Percentiles rank a stretch among this genome's conserved stretches.
These are phyloP conservation scores for Fonsecaea pugnacius DNA, from an alignment of 2,329 filamentous ascomycete genomes.

Conservation along the genomic window DNA sequence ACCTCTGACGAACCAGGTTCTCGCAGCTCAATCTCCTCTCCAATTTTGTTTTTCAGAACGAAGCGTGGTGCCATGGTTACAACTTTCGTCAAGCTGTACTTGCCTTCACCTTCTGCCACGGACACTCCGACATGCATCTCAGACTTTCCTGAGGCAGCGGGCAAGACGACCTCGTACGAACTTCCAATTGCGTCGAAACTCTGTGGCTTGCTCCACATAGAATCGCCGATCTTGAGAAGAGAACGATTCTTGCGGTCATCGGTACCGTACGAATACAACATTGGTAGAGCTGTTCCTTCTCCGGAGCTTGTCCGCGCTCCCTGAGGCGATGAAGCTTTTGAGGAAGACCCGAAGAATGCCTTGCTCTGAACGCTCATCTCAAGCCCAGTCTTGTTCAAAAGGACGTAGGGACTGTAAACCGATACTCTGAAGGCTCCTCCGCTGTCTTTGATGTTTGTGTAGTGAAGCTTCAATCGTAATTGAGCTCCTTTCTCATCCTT, in stretches of 20 bases:
- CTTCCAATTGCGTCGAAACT: constrained; percentile 98
- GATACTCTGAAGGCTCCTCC: constrained; percentile 96
- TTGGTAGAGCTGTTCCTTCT: constrained; percentile 72
- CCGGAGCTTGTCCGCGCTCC: constrained; percentile 61
- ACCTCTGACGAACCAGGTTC: constrained; percentile 90
- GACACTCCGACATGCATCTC: constrained; percentile 93
- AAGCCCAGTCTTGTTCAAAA: constrained; percentile 93
- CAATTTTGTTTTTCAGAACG: constrained; percentile 89
- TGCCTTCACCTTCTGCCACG: constrained; percentile 87
- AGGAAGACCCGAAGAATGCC: constrained; percentile 79
- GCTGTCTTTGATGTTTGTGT: constrained; percentile 85
- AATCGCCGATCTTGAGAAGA: constrained; percentile 83
- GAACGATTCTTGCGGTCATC: constrained; percentile 92
- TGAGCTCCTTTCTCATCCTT: constrained; percentile 83
- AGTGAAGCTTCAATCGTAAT: constrained; percentile 83
- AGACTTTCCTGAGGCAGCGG: constrained; percentile 69
- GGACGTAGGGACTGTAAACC: constrained; percentile 90
- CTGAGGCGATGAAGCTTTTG: constrained; percentile 82
- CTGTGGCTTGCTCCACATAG: constrained; percentile 94
- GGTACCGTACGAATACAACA: constrained; percentile 93
- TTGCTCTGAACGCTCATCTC: constrained; percentile 87
- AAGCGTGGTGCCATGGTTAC: constrained; percentile 92
- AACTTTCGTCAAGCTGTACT: constrained; percentile 96
- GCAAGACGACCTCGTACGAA: constrained; percentile 82
- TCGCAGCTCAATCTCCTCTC: constrained; percentile 84